Percentiles rank a stretch among this genome's conserved stretches.
phyloP scores from a whole-genome alignment of 1,284 basidiomycete species.

The Pseudozyma flocculosa region DNA sequence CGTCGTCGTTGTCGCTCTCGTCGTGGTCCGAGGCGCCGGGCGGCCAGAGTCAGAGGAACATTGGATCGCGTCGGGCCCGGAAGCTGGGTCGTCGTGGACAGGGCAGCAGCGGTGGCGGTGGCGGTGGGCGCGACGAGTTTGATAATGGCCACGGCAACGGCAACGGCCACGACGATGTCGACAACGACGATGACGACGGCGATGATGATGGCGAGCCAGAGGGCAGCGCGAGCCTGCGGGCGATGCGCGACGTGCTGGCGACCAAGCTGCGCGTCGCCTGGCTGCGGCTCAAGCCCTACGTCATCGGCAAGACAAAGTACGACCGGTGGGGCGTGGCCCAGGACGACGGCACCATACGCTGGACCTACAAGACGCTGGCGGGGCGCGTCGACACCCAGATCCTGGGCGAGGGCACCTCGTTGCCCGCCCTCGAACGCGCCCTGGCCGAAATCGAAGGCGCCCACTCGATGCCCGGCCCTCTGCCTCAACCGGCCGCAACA shows the following conservation, averaged over 20 bases:
- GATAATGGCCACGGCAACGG: too few species aligned
- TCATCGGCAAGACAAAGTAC: conserved; percentile 41
- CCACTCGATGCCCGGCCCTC: too few species aligned
- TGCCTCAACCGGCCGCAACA: too few species aligned
- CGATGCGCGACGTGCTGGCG: conserved; percentile 48
- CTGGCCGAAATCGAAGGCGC: conserved; percentile 33
- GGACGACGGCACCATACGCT: conserved; percentile 4
- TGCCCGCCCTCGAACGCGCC: conserved; percentile 34
- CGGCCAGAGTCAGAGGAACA: conserved; percentile 9
- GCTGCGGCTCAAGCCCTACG: conserved; percentile 45
- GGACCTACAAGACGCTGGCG: too few species aligned
- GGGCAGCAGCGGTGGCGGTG: too few species aligned
- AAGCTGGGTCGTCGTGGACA: too few species aligned
- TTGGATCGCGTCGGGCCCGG: background rate
- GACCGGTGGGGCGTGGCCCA: conserved; percentile 34
- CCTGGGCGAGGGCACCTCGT: conserved; percentile 39
- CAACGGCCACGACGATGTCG: background rate
- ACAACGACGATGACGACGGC: background rate
- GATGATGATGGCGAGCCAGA: conserved; percentile 26
- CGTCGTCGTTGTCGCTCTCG: conserved; percentile 4
- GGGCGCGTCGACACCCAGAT: conserved; percentile 31
- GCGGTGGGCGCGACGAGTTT: too few species aligned
- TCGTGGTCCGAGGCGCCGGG: too few species aligned
- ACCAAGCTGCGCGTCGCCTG: conserved; percentile 49
- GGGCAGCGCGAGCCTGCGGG: conserved; percentile 28